A percentile compares a stretch with the other conserved stretches of the same genome.
Conservation (phyloP, 2,329 filamentous ascomycete species). For the Decorospora gaudefroyi region DNA sequence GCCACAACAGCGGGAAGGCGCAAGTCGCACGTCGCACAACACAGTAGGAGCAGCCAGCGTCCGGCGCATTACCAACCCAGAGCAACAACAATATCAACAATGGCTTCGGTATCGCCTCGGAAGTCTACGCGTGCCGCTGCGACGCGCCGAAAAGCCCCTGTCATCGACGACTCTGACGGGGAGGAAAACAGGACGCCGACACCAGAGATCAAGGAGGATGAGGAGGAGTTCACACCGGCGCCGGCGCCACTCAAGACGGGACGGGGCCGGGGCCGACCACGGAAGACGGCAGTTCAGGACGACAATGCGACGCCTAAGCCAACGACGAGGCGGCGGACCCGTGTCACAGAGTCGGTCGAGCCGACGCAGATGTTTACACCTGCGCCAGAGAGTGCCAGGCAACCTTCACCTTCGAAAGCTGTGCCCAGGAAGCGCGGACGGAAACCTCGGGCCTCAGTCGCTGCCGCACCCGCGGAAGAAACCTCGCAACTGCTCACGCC, state of each 20-base stretch:
- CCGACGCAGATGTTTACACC: conserved; percentile 65
- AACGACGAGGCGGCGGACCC: conserved; percentile 54
- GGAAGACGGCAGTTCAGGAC: conserved; percentile 43
- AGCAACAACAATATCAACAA: conserved; percentile 30
- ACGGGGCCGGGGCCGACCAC: conserved; percentile 60
- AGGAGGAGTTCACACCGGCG: conserved; percentile 82
- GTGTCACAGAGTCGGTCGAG: conserved; percentile 56
- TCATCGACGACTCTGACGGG: conserved; percentile 75
- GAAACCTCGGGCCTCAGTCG: conserved; percentile 50
- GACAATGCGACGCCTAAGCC: conserved; percentile 52
- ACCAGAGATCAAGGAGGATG: conserved; percentile 62
- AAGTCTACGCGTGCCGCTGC: conserved; percentile 65
- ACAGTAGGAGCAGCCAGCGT: conserved; percentile 10
- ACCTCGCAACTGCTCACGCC: conserved; percentile 53
- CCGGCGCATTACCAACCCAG: conserved; percentile 18
- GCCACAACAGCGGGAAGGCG: conserved; percentile 18
- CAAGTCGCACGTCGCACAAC: conserved; percentile 12
- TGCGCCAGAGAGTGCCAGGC: conserved; percentile 57
- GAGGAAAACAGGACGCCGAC: conserved; percentile 69
- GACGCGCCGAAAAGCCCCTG: conserved; percentile 67
- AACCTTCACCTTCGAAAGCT: conserved; percentile 23
- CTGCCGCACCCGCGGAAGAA: conserved; percentile 46
- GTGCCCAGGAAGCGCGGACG: conserved; percentile 64
- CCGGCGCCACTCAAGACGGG: conserved; percentile 66
- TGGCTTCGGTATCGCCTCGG: conserved; percentile 51